A percentile compares a stretch with the other conserved stretches of the same genome.
These are phyloP conservation scores for Juglanconis oblonga DNA, from an alignment of 2,329 filamentous ascomycete species.

Conservation along the genomic window DNA sequence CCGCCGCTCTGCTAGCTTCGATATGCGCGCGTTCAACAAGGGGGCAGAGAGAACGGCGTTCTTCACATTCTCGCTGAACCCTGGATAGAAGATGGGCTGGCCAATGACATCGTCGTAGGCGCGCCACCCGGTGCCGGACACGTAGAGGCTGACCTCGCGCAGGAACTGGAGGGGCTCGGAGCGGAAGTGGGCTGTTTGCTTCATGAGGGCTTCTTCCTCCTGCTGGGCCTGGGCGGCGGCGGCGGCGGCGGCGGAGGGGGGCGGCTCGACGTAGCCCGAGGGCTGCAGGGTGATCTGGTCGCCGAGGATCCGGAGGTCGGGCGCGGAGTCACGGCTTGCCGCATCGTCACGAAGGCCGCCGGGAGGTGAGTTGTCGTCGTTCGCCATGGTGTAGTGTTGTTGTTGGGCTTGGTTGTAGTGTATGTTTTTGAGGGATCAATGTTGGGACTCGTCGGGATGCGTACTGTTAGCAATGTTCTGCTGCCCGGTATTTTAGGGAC, in stretches of 20 bases:
- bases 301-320: constrained; percentile 75
- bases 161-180: constrained; percentile 73
- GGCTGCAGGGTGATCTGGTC: constrained; percentile 73
- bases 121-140: constrained; percentile 92
- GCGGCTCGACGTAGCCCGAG: constrained; percentile 61
- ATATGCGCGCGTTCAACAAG: constrained; percentile 71
- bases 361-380: constrained; percentile 19
- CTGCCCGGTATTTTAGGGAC: no score
- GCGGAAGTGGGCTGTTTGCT: constrained; percentile 84
- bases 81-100: constrained; percentile 88
- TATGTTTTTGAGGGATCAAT: no score
- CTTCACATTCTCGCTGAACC: constrained; percentile 91
- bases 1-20: constrained; percentile 71
- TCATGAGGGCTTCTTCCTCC: constrained; percentile 69
- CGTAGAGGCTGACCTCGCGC: constrained; percentile 87
- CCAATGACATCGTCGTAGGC: constrained; percentile 89
- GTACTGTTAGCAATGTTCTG: no score
- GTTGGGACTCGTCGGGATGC: no score
- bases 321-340: constrained; percentile 52
- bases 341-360: constrained; percentile 27
- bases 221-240: constrained; percentile 35
- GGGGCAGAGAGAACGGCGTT: constrained; percentile 70
- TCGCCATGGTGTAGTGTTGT: constrained; percentile 32
- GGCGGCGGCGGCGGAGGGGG: constrained; percentile 9
- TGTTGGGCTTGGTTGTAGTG: background rate